Conservation (phyloP, 805 yeast species). For the Starmerella tilneyi region DNA sequence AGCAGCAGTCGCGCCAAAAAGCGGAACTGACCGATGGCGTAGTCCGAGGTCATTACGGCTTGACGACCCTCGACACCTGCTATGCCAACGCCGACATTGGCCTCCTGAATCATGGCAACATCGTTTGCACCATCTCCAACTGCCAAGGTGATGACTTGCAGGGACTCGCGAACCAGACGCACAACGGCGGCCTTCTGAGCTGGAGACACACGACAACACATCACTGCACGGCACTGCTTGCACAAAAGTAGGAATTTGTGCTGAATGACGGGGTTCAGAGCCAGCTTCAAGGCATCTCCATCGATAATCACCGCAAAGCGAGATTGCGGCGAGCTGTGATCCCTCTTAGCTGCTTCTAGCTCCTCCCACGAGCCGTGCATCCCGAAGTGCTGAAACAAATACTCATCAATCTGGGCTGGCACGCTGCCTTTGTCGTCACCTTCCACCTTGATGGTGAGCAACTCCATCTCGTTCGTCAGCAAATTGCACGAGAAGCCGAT, state of each 20-base stretch:
- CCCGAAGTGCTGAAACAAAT: conserved; percentile 44
- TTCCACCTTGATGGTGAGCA: conserved; percentile 43
- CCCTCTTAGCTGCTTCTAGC: conserved; percentile 43
- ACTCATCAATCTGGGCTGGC: conserved; percentile 36
- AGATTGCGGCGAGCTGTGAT: conserved; percentile 55
- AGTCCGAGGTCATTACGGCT: conserved; percentile 80
- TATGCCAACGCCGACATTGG: conserved; percentile 75
- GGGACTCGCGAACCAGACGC: conserved; percentile 50
- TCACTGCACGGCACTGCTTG: conserved; percentile 64
- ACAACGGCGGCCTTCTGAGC: conserved; percentile 75
- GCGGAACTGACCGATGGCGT: conserved; percentile 71
- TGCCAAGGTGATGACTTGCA: conserved; percentile 68
- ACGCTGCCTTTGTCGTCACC: conserved; percentile 28
- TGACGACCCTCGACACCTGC: conserved; percentile 85
- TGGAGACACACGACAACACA: conserved; percentile 80
- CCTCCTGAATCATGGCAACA: conserved; percentile 82
- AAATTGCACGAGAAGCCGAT: conserved; percentile 76
- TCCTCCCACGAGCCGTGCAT: conserved; percentile 40
- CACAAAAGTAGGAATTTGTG: conserved; percentile 59
- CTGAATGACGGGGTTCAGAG: conserved; percentile 38
- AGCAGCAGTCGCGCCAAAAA: conserved; percentile 53
- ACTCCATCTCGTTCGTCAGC: conserved; percentile 59
- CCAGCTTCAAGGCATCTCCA: conserved; percentile 54
- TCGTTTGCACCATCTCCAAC: conserved; percentile 85
- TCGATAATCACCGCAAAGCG: conserved; percentile 58